A percentile compares a stretch with the other conserved stretches of the same genome.
Evolutionary conservation across 345 rosid species (phyloP).

Genomic region (Eucalyptus virginea): DNA sequence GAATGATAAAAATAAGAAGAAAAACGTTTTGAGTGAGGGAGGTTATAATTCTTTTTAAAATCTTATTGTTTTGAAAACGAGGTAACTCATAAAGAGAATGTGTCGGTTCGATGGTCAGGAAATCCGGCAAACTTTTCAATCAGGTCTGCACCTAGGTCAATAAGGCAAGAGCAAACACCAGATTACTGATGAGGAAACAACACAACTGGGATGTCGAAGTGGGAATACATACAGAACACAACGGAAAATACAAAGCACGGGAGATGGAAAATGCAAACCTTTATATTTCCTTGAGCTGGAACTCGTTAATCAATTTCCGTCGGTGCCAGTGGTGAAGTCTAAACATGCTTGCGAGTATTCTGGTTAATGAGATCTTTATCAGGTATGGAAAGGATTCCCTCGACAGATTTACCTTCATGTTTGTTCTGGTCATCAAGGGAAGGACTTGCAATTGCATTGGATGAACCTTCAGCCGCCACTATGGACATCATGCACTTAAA

Average conservation of each 20-base stretch:
- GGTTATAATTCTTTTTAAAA: background rate
- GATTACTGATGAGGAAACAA: background rate
- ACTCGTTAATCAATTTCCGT: background rate
- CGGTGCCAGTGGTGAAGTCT: accelerated
- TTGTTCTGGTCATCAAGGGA: background rate
- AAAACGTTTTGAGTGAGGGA: background rate
- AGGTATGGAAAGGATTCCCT: background rate
- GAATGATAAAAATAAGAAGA: background rate
- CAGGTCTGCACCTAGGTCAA: background rate
- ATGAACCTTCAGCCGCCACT: background rate
- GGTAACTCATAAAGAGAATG: background rate
- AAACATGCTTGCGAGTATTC: background rate
- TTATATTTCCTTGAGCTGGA: background rate
- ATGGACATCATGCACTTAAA: background rate
- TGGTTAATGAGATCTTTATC: background rate
- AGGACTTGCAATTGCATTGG: background rate
- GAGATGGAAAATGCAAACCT: background rate
- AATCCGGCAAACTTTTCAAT: background rate
- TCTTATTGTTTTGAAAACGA: background rate
- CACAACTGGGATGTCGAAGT: background rate
- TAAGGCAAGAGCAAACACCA: background rate
- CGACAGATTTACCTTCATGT: background rate
- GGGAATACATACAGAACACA: background rate
- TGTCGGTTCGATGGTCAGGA: background rate
- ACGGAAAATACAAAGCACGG: too few species aligned